phyloP scores from a whole-genome alignment of 169 alveolate species.

The Neospora caninum region DNA sequence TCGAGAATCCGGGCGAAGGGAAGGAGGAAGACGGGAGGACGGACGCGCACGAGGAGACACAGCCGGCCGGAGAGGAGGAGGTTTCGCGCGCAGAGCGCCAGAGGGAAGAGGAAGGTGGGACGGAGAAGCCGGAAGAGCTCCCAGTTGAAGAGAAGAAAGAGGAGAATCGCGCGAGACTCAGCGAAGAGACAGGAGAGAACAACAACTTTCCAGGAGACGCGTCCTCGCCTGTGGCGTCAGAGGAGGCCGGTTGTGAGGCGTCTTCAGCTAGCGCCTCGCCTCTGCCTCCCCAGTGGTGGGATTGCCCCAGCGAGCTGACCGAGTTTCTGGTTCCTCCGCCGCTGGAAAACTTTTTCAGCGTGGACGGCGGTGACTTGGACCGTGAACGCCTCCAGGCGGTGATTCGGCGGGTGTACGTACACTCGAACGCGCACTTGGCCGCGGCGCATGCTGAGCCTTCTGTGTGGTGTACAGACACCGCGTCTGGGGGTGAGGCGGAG shows the following conservation, averaged over 20 bases:
- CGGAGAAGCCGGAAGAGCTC: not conserved
- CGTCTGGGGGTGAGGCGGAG: not conserved
- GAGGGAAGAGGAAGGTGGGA: not conserved
- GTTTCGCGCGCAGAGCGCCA: not conserved
- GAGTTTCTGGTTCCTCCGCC: conserved; percentile 26
- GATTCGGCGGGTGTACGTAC: not conserved
- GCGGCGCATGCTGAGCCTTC: not conserved
- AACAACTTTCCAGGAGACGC: too few species aligned
- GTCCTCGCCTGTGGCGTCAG: not conserved
- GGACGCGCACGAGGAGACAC: not conserved
- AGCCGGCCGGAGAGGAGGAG: not conserved
- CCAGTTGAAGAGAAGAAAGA: not conserved
- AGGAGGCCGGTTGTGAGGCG: not conserved
- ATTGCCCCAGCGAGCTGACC: not conserved
- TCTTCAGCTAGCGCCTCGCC: not conserved
- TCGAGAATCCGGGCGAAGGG: not conserved
- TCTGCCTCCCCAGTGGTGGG: conserved; percentile 9
- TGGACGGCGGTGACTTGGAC: not conserved
- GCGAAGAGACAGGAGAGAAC: not conserved
- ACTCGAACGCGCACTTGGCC: not conserved
- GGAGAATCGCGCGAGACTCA: not conserved
- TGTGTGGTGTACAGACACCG: conserved; percentile 5
- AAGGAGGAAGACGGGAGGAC: not conserved
- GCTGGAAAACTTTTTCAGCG: not conserved
- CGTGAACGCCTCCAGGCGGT: not conserved